phyloP scores from a whole-genome alignment of 2,329 filamentous ascomycete species.

The Xylariaceae sp. region DNA sequence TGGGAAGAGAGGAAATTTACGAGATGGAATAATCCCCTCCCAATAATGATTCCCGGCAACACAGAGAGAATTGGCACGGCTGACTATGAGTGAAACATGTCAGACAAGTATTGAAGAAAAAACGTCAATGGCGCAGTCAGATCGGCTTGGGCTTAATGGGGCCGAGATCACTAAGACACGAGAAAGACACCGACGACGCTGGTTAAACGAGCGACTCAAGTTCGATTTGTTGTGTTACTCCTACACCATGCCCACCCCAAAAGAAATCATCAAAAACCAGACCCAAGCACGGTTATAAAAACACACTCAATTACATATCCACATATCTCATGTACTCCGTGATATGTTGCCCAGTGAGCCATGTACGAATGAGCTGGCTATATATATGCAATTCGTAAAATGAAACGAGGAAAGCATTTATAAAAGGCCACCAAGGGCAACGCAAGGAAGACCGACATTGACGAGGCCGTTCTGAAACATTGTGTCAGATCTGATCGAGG shows the following conservation, averaged over 20 bases:
- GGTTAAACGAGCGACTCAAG: conserved; percentile 31
- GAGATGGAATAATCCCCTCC: conserved; percentile 6
- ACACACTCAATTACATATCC: conserved; percentile 25
- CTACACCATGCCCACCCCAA: conserved; percentile 22
- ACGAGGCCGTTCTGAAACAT: conserved; percentile 24
- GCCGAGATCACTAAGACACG: neutral
- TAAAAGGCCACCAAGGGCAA: conserved; percentile 29
- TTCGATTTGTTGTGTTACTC: conserved; percentile 28
- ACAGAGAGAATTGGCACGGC: conserved; percentile 4
- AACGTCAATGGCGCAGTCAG: no score
- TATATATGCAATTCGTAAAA: conserved; percentile 11
- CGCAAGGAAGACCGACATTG: conserved; percentile 32
- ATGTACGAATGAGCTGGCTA: conserved; percentile 10
- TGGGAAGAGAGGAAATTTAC: conserved; percentile 27
- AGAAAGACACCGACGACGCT: neutral
- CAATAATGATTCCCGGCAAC: conserved; percentile 9
- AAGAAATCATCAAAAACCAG: conserved; percentile 19
- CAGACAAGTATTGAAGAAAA: neutral
- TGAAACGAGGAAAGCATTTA: conserved; percentile 23
- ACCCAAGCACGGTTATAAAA: conserved; percentile 10
- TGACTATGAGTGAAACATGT: conserved; percentile 4
- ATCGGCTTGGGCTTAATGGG: no score
- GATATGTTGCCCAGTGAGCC: conserved; percentile 16
- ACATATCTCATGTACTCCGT: conserved; percentile 26
- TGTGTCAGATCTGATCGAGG: conserved; percentile 9